Evolutionary conservation across 1,284 basidiomycete genomes (phyloP).

Genomic region (Ceratobasidium sp.): DNA sequence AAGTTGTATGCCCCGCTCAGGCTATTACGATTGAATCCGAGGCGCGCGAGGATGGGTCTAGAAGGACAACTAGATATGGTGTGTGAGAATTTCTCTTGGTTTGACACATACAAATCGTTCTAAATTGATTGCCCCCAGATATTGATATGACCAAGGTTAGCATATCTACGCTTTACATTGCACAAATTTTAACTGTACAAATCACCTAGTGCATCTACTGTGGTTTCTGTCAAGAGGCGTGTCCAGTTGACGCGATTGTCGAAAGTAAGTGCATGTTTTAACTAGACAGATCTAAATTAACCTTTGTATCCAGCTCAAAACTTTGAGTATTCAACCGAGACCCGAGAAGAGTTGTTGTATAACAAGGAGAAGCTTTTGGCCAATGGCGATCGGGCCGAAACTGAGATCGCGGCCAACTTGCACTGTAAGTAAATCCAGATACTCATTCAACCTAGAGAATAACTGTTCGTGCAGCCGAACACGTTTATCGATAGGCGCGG

Average conservation of each 20-base stretch:
- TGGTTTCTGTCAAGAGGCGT: slow-evolving; percentile 98
- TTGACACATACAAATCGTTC: not conserved
- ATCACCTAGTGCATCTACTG: slow-evolving; percentile 85
- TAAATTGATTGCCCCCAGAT: slow-evolving; percentile 47
- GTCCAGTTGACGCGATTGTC: slow-evolving; percentile 99
- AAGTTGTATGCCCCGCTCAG: slow-evolving; percentile 99
- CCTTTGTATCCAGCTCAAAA: slow-evolving; percentile 75
- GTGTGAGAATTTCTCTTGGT: slow-evolving; percentile 40
- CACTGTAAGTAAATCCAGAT: slow-evolving; percentile 61
- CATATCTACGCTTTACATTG: not conserved
- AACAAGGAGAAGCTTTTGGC: slow-evolving; percentile 98
- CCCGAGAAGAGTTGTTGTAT: slow-evolving; percentile 96
- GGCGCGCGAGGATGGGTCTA: slow-evolving; percentile 91
- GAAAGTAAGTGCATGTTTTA: slow-evolving; percentile 74
- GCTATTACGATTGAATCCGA: slow-evolving; percentile 99
- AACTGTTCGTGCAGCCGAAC: slow-evolving; percentile 56
- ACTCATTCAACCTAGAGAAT: slow-evolving; percentile 33
- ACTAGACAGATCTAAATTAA: slow-evolving; percentile 33
- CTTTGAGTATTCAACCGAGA: slow-evolving; percentile 96
- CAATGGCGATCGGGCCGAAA: slow-evolving; percentile 95
- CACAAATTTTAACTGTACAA: not conserved
- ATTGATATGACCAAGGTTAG: slow-evolving; percentile 65
- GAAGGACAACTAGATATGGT: slow-evolving; percentile 97
- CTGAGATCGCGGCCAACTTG: slow-evolving; percentile 94
- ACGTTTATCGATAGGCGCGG: slow-evolving; percentile 62